phyloP scores from a whole-genome alignment of 2,329 filamentous ascomycete species.

The Fusarium kyushuense region DNA sequence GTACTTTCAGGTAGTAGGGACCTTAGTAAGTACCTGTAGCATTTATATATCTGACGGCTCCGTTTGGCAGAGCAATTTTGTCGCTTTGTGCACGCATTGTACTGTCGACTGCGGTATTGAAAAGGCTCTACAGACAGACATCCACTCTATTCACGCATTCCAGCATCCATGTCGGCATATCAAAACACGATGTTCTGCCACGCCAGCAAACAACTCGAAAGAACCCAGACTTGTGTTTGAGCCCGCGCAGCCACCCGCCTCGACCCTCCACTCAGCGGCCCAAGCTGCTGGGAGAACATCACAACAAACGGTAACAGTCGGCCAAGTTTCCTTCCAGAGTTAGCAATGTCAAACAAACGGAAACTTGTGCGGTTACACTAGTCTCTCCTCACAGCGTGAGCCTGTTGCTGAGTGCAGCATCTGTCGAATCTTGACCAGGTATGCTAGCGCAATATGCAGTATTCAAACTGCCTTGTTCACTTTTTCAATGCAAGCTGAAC shows the following conservation, averaged over 20 bases:
- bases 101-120: neutral
- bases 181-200: neutral
- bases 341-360: neutral
- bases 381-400: conserved; percentile 14
- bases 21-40: too few relatives aligned
- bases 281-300: neutral
- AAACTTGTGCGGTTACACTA: conserved; percentile 24
- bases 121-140: neutral
- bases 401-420: conserved; percentile 27
- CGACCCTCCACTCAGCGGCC: neutral
- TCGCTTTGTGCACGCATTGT: neutral
- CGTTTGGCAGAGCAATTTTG: neutral
- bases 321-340: conserved; percentile 10
- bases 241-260: conserved; percentile 33
- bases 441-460: conserved; percentile 16
- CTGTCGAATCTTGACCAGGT: conserved; percentile 12
- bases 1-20: neutral
- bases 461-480: neutral
- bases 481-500: neutral
- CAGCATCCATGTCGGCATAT: too few relatives aligned
- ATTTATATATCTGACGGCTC: neutral
- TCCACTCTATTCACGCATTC: neutral
- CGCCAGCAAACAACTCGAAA: conserved; percentile 10
- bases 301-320: neutral
- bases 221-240: conserved; percentile 11